phyloP scores from a whole-genome alignment of 2,329 filamentous ascomycete genomes.

The Arthrobotrys entomopaga region DNA sequence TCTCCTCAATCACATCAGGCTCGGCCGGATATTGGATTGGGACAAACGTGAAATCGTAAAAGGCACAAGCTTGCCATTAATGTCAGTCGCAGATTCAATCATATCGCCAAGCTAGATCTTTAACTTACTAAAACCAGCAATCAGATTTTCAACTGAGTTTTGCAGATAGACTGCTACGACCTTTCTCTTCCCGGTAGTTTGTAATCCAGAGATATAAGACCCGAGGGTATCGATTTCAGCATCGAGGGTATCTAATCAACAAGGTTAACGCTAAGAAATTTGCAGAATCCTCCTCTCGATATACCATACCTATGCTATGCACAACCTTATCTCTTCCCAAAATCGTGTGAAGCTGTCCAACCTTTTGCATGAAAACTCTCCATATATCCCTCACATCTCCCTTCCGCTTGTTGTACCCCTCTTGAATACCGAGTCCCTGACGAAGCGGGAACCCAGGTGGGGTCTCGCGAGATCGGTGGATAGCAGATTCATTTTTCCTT shows the following conservation, averaged over 20 bases:
- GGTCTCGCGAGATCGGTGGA: slow-evolving; percentile 83
- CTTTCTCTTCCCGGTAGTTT: slow-evolving; percentile 62
- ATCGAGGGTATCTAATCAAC: slow-evolving; percentile 73
- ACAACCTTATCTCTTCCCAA: slow-evolving; percentile 75
- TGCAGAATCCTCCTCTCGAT: not conserved
- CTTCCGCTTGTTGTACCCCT: slow-evolving; percentile 69
- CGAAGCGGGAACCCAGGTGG: slow-evolving; percentile 86
- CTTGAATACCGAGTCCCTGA: slow-evolving; percentile 68
- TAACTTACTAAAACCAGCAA: slow-evolving; percentile 75
- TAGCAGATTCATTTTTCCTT: slow-evolving; percentile 82
- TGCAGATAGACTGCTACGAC: slow-evolving; percentile 89
- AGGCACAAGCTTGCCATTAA: slow-evolving; percentile 75
- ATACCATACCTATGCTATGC: slow-evolving; percentile 46
- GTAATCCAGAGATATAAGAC: slow-evolving; percentile 70
- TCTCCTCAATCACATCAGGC: slow-evolving; percentile 73
- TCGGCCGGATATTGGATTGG: slow-evolving; percentile 82
- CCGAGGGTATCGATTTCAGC: slow-evolving; percentile 90
- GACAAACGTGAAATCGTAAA: slow-evolving; percentile 86
- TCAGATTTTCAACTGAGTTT: slow-evolving; percentile 89
- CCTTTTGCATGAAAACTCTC: slow-evolving; percentile 74
- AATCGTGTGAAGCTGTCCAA: slow-evolving; percentile 46
- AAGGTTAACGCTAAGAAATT: no score
- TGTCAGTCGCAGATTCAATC: slow-evolving; percentile 17
- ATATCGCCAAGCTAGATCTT: not conserved
- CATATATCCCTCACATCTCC: slow-evolving; percentile 93